A percentile compares a stretch with the other conserved stretches of the same genome.
Evolutionary conservation across 2,329 filamentous ascomycete species (phyloP).

Genomic region (Pestalotiopsis sp.): DNA sequence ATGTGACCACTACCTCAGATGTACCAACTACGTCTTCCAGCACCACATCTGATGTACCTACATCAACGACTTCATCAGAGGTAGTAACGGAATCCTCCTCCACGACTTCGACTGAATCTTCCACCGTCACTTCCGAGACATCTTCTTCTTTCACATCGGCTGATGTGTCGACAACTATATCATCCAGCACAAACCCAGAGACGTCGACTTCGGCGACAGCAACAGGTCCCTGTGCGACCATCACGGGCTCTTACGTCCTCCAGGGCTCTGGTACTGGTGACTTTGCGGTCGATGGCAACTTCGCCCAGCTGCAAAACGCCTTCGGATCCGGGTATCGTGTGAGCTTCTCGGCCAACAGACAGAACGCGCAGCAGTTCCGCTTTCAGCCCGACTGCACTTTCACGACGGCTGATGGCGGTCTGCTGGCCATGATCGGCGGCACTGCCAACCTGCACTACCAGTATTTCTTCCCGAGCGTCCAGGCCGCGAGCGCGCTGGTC

Average conservation of each 20-base stretch:
- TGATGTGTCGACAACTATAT: no score
- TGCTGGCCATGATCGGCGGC: slow-evolving; percentile 1
- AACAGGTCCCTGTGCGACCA: not conserved
- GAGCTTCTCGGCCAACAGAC: not conserved
- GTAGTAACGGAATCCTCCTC: not conserved
- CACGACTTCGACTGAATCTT: not conserved
- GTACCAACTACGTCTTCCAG: not conserved
- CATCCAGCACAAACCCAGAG: not conserved
- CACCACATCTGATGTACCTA: not conserved
- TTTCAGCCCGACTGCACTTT: not conserved
- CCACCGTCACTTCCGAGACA: not conserved
- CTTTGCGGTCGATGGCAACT: not conserved
- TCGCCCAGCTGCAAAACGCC: not conserved
- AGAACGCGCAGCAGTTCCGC: slow-evolving; percentile 5
- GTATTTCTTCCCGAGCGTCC: slow-evolving; percentile 4
- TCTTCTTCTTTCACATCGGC: not conserved
- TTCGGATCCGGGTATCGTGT: not conserved
- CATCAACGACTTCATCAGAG: not conserved
- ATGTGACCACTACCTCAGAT: not conserved
- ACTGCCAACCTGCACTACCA: not conserved
- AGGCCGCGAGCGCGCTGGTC: not conserved
- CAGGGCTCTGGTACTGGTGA: not conserved
- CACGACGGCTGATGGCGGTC: not conserved
- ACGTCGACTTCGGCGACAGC: not conserved
- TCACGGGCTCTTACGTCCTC: not conserved